Percentiles rank a stretch among this genome's conserved stretches.
These are phyloP conservation scores for Globisporangium alternatum DNA, from an alignment of 352 stramenopile species.

Conservation along the genomic window DNA sequence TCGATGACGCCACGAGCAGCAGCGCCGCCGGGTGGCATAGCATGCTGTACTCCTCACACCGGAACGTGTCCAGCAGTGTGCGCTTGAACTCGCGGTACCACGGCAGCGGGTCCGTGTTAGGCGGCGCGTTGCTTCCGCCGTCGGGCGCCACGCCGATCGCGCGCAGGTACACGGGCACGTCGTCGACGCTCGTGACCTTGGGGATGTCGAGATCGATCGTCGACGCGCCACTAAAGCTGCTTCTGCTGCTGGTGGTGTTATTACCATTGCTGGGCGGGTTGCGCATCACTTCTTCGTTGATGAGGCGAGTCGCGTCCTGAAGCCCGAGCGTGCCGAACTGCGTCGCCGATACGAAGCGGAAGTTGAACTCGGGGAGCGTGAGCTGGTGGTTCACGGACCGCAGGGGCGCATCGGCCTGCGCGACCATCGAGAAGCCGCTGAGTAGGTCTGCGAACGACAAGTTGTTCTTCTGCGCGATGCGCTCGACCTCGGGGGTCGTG, in stretches of 20 bases:
- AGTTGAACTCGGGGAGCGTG: conserved; percentile 63
- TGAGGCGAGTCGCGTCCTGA: conserved; percentile 47
- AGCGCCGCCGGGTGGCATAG: conserved; percentile 71
- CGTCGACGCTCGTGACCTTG: conserved; percentile 44
- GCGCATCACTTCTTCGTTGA: conserved; percentile 63
- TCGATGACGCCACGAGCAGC: conserved; percentile 79
- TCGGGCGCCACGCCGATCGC: conserved; percentile 42
- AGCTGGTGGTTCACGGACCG: conserved; percentile 72
- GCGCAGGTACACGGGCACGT: conserved; percentile 67
- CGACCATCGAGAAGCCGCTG: conserved; percentile 65
- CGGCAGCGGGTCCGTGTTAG: conserved; percentile 33
- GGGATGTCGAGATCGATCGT: conserved; percentile 66
- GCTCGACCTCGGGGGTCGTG: conserved; percentile 71
- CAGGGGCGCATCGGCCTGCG: conserved; percentile 63
- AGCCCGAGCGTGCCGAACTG: conserved; percentile 51
- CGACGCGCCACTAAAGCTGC: conserved; percentile 16
- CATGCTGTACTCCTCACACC: conserved; percentile 78
- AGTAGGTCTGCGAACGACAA: conserved; percentile 71
- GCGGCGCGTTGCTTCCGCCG: conserved; percentile 32
- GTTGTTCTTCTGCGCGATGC: conserved; percentile 80
- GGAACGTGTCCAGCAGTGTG: conserved; percentile 79
- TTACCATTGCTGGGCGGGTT: conserved; percentile 28
- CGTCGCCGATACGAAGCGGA: conserved; percentile 61
- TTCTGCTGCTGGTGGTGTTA: not conserved
- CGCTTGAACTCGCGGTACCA: conserved; percentile 83